Evolutionary conservation across 441 rosid species (phyloP).

Genomic region (Cnidoscolus chayamansa): DNA sequence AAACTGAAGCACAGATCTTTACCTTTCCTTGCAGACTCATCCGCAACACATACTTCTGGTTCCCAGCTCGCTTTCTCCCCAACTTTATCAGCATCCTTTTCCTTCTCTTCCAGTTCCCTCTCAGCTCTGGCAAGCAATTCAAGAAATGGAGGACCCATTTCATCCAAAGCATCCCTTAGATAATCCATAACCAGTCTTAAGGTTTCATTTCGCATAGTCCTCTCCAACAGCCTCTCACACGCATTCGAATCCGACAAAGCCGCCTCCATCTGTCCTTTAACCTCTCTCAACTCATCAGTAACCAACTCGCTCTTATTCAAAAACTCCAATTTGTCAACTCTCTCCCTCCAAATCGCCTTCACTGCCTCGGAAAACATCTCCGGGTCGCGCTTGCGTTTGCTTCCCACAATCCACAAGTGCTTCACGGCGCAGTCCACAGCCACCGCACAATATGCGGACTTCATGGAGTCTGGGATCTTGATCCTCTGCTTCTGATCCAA

Average conservation of each 20-base stretch:
- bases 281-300: constrained; percentile 29
- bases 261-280: constrained; percentile 34
- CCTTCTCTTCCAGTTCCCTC: constrained; percentile 15
- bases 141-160: constrained; percentile 35
- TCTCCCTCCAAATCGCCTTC: constrained; percentile 39
- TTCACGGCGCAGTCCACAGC: constrained; percentile 55
- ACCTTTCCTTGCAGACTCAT: not conserved
- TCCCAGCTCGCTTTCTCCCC: not conserved
- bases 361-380: constrained; percentile 32
- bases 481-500: constrained; percentile 34
- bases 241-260: constrained; percentile 31
- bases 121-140: constrained; percentile 21
- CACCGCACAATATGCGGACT: constrained; percentile 45
- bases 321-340: constrained; percentile 29
- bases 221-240: constrained; percentile 23
- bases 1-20: not conserved
- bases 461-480: constrained; percentile 37
- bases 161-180: constrained; percentile 36
- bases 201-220: constrained; percentile 31
- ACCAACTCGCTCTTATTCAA: constrained; percentile 30
- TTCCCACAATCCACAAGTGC: constrained; percentile 23
- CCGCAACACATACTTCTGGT: constrained; percentile 13
- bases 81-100: not conserved
- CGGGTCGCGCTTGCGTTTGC: constrained; percentile 2
- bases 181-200: constrained; percentile 32